These are phyloP conservation scores for Pyrus hybrid DNA, from an alignment of 331 rosid species.

Conservation along the genomic window DNA sequence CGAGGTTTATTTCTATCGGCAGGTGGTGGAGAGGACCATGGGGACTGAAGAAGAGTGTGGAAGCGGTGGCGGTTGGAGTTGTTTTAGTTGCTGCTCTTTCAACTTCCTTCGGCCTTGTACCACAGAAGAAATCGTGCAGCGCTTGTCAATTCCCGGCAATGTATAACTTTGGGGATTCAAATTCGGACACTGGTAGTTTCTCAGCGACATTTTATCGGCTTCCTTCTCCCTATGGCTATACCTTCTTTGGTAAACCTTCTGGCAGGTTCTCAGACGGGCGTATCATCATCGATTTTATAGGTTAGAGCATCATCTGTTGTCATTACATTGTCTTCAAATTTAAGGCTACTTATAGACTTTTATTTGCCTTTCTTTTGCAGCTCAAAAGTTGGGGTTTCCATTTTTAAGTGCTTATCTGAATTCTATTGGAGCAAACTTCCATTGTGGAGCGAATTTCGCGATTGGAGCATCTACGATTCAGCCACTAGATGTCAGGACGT, in stretches of 20 bases:
- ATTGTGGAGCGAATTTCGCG: slow-evolving; percentile 25
- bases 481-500: slow-evolving; percentile 12
- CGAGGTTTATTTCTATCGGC: not conserved
- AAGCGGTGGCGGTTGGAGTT: slow-evolving; percentile 4
- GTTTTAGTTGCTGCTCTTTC: slow-evolving; percentile 9
- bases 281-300: slow-evolving; percentile 25
- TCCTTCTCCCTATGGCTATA: slow-evolving; percentile 23
- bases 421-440: slow-evolving; percentile 25
- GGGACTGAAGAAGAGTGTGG: slow-evolving; percentile 3
- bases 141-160: slow-evolving; percentile 24
- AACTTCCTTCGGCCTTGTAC: not conserved
- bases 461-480: slow-evolving; percentile 22
- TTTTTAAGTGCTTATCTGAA: slow-evolving; percentile 27
- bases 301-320: not conserved
- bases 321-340: not conserved
- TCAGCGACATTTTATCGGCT: slow-evolving; percentile 23
- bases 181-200: slow-evolving; percentile 27
- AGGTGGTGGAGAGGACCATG: not conserved
- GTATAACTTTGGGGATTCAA: slow-evolving; percentile 34
- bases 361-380: slow-evolving; percentile 6
- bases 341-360: not conserved
- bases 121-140: not conserved
- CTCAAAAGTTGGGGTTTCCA: slow-evolving; percentile 28
- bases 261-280: slow-evolving; percentile 31
- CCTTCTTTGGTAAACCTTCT: slow-evolving; percentile 27